Conservation (phyloP, 2,329 filamentous ascomycete species). For the Aureobasidium pullulans region DNA sequence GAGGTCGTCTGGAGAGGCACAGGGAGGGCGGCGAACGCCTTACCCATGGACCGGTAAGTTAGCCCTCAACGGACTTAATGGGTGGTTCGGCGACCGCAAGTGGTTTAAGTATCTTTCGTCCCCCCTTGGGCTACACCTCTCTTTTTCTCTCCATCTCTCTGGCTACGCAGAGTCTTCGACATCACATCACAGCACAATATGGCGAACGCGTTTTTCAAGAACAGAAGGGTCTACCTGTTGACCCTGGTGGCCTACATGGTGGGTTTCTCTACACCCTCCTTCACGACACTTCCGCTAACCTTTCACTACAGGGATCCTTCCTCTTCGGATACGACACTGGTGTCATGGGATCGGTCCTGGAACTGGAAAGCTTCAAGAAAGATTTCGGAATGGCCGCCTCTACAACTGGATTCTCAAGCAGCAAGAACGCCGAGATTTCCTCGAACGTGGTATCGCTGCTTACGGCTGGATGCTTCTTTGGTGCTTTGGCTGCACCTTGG, state of each 20-base stretch:
- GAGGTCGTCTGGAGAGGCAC: background rate
- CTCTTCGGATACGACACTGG: slow-evolving; percentile 46
- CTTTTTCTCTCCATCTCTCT: background rate
- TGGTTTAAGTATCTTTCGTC: background rate
- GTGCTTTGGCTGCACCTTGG: slow-evolving; percentile 51
- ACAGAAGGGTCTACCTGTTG: slow-evolving; percentile 38
- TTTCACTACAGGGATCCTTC: slow-evolving; percentile 20
- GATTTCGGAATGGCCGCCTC: slow-evolving; percentile 26
- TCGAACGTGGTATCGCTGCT: slow-evolving; percentile 64
- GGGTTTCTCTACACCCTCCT: slow-evolving; percentile 17
- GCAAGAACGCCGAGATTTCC: slow-evolving; percentile 42
- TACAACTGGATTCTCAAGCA: slow-evolving; percentile 44
- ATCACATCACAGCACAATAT: background rate
- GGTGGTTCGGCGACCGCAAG: background rate
- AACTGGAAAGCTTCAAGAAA: slow-evolving; percentile 49
- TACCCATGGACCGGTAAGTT: background rate
- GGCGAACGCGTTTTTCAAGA: slow-evolving; percentile 29
- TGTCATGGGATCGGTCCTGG: slow-evolving; percentile 59
- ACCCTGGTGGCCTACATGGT: slow-evolving; percentile 38
- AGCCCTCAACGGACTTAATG: background rate
- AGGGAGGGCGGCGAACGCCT: background rate
- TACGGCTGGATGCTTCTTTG: slow-evolving; percentile 61
- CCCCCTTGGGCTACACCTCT: background rate
- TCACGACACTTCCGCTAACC: background rate
- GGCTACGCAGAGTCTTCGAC: background rate